These are phyloP conservation scores for Spergularia azorica DNA, from an alignment of 179 eudicot genomes.

Conservation along the genomic window DNA sequence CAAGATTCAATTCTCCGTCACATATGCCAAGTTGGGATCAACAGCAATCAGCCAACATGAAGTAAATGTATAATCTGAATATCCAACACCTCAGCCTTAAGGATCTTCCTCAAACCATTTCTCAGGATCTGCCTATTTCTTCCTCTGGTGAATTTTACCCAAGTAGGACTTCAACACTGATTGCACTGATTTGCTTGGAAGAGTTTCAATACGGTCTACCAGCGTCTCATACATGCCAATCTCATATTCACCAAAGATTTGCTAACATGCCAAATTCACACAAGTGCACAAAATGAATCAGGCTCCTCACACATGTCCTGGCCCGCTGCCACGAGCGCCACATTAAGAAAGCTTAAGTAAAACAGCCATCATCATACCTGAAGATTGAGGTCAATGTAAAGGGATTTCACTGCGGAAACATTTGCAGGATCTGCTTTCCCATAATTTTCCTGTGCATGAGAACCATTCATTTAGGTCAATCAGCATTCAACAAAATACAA, in stretches of 20 bases:
- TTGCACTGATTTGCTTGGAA: slow-evolving; percentile 56
- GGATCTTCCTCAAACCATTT: neutral
- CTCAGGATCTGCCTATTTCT: slow-evolving; percentile 34
- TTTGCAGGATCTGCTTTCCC: slow-evolving; percentile 54
- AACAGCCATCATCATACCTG: slow-evolving; percentile 36
- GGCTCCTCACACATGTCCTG: neutral
- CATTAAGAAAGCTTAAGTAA: neutral
- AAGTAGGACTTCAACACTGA: slow-evolving; percentile 56
- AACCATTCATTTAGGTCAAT: neutral
- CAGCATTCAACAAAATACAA: neutral
- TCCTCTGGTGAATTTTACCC: slow-evolving; percentile 60
- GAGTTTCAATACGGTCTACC: slow-evolving; percentile 45
- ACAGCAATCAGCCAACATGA: neutral
- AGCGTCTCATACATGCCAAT: slow-evolving; percentile 46
- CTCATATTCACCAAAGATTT: slow-evolving; percentile 50
- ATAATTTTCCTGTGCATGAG: slow-evolving; percentile 56
- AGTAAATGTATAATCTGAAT: neutral
- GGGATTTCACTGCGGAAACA: slow-evolving; percentile 52
- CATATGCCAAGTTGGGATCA: too few relatives aligned
- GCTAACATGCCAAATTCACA: slow-evolving; percentile 31
- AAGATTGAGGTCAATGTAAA: slow-evolving; percentile 51
- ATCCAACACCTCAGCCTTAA: neutral
- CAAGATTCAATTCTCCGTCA: too few relatives aligned
- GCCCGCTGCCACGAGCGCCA: neutral
- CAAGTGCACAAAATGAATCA: neutral